Conservation (phyloP, 1,284 basidiomycete species). For the Prillingera fragicola region DNA sequence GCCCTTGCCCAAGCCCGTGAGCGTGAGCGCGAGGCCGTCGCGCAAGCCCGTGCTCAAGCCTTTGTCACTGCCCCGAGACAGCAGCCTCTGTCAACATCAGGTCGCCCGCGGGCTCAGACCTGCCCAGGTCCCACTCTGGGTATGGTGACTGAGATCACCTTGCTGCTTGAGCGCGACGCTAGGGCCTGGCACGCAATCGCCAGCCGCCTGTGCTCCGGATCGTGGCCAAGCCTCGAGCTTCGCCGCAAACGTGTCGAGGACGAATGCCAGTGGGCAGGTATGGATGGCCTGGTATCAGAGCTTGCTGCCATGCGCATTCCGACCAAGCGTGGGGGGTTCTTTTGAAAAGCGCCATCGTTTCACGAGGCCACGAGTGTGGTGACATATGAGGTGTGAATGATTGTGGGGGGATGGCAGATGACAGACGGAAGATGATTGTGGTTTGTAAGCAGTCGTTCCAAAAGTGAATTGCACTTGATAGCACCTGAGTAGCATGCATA, state of each 20-base stretch:
- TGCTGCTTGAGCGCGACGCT: constrained; percentile 29
- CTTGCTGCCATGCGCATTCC: too few species aligned
- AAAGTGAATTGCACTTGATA: too few species aligned
- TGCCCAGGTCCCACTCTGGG: constrained; percentile 5
- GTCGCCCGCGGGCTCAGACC: constrained; percentile 11
- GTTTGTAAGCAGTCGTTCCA: too few species aligned
- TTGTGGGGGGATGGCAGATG: too few species aligned
- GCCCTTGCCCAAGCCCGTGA: constrained; percentile 8
- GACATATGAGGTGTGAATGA: too few species aligned
- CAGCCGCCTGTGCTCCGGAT: constrained; percentile 22
- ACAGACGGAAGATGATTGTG: too few species aligned
- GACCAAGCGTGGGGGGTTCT: too few species aligned
- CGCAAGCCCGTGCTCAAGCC: not conserved
- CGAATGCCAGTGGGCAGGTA: constrained; percentile 26
- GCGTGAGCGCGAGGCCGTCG: not conserved
- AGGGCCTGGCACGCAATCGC: constrained; percentile 28
- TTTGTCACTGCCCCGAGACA: not conserved
- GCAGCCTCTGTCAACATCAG: too few species aligned
- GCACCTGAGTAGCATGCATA: too few species aligned
- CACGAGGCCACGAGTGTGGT: too few species aligned
- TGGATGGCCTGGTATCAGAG: constrained; percentile 18
- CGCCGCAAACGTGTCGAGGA: constrained; percentile 17
- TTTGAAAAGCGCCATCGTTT: too few species aligned
- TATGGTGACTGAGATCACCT: constrained; percentile 17
- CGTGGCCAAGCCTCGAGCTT: constrained; percentile 18